A percentile compares a stretch with the other conserved stretches of the same genome.
Conservation (phyloP, 768 basidiomycete species). For the Lentinula detonsa region DNA sequence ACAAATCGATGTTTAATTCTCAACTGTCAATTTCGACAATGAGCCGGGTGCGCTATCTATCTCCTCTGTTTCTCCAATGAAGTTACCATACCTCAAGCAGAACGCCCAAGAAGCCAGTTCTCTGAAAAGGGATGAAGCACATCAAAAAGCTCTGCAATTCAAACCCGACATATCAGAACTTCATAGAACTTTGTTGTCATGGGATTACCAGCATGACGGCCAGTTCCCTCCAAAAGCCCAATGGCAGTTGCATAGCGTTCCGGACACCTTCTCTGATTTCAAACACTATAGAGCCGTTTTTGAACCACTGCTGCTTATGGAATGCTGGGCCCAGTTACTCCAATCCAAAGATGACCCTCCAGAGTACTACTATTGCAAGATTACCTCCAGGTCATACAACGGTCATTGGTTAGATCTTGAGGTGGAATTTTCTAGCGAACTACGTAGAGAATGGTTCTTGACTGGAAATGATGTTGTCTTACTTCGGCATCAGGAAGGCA, state of each 20-base stretch:
- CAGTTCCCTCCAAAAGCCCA: constrained; percentile 53
- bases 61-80: too few species aligned
- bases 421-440: constrained; percentile 46
- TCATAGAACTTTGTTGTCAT: constrained; percentile 73
- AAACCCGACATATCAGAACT: constrained; percentile 80
- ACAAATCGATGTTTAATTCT: too few species aligned
- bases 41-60: too few species aligned
- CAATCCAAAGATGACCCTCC: constrained; percentile 67
- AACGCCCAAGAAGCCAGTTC: constrained; percentile 46
- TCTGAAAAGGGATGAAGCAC: constrained; percentile 54
- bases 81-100: constrained; percentile 30
- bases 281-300: constrained; percentile 69
- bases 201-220: constrained; percentile 74
- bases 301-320: constrained; percentile 79
- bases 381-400: constrained; percentile 63
- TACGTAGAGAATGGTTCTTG: constrained; percentile 69
- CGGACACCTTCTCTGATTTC: constrained; percentile 59
- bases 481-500: constrained; percentile 51
- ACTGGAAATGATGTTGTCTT: constrained; percentile 85
- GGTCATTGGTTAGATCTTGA: constrained; percentile 86
- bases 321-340: constrained; percentile 85
- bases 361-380: constrained; percentile 52
- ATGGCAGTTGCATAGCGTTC: constrained; percentile 38
- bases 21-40: too few species aligned
- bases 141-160: constrained; percentile 59